Percentiles rank a stretch among this genome's conserved stretches.
Conservation (phyloP, 352 stramenopile species). For the Pythium volutum region DNA sequence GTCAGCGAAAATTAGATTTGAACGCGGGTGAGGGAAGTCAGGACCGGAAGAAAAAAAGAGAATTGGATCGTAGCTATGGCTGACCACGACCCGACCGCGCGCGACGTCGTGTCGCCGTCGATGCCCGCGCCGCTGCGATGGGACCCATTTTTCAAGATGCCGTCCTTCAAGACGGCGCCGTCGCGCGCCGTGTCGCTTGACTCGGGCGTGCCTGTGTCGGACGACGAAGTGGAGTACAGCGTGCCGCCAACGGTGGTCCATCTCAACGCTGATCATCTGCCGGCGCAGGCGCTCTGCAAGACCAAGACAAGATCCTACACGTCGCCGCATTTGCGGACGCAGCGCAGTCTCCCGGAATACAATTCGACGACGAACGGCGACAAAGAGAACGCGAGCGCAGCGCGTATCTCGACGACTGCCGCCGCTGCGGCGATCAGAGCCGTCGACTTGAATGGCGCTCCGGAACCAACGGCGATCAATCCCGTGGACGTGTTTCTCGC, state of each 20-base stretch:
- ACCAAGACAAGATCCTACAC: conserved; percentile 58
- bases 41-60: neutral
- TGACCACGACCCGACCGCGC: neutral
- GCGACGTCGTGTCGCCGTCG: neutral
- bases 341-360: neutral
- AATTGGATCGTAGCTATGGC: neutral
- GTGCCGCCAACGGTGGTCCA: neutral
- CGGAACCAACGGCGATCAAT: conserved; percentile 20
- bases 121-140: conserved; percentile 12
- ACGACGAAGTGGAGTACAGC: conserved; percentile 14
- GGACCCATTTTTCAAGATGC: conserved; percentile 13
- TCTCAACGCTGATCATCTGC: conserved; percentile 13
- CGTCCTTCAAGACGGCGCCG: conserved; percentile 19
- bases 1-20: neutral
- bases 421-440: neutral
- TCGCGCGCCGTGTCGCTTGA: conserved; percentile 28
- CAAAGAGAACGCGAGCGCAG: conserved; percentile 20
- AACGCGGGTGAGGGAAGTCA: neutral
- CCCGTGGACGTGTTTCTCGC: conserved; percentile 77
- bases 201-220: conserved; percentile 10
- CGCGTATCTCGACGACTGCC: conserved; percentile 5
- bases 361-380: neutral
- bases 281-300: conserved; percentile 40
- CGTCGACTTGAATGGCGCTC: neutral
- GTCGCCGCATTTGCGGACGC: conserved; percentile 52